Conservation (phyloP, 73 alveolate genomes). For the Paramecium primaurelia region DNA sequence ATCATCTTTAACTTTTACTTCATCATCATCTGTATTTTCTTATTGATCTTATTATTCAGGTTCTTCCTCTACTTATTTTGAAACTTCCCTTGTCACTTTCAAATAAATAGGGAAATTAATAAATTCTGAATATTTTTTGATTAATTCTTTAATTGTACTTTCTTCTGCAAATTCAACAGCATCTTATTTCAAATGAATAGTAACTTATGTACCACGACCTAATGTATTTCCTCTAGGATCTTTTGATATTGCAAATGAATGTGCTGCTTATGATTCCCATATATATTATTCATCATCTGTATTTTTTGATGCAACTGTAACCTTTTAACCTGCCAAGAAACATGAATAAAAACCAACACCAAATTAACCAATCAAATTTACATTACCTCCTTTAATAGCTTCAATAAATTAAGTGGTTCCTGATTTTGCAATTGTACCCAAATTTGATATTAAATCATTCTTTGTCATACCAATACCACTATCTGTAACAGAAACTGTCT, state of each 20-base stretch:
- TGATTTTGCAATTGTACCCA: constrained; percentile 99
- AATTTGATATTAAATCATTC: constrained; percentile 96
- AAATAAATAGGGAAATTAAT: constrained; percentile 98
- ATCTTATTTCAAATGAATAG: constrained; percentile 98
- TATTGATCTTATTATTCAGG: constrained; percentile 30
- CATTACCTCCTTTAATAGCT: constrained; percentile 90
- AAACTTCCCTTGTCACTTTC: constrained; percentile 87
- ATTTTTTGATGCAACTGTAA: constrained; percentile 95
- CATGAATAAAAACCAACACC: constrained; percentile 99
- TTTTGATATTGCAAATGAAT: constrained; percentile 88
- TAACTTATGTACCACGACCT: constrained; percentile 98
- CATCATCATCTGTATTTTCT: constrained; percentile 74
- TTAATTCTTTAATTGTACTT: constrained; percentile 87
- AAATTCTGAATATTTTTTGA: constrained; percentile 97
- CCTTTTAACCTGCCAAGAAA: constrained; percentile 98
- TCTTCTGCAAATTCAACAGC: constrained; percentile 97
- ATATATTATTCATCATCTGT: constrained; percentile 97
- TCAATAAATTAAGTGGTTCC: constrained; percentile 99
- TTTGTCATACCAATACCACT: constrained; percentile 99
- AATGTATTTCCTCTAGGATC: constrained; percentile 99
- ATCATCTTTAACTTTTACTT: not conserved
- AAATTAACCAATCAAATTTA: constrained; percentile 97
- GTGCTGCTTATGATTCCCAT: constrained; percentile 98
- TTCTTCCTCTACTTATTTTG: constrained; percentile 83
- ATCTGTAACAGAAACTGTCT: constrained; percentile 93